Conservation (phyloP, 78 protist species). For the Anaeramoeba flamelloides region DNA sequence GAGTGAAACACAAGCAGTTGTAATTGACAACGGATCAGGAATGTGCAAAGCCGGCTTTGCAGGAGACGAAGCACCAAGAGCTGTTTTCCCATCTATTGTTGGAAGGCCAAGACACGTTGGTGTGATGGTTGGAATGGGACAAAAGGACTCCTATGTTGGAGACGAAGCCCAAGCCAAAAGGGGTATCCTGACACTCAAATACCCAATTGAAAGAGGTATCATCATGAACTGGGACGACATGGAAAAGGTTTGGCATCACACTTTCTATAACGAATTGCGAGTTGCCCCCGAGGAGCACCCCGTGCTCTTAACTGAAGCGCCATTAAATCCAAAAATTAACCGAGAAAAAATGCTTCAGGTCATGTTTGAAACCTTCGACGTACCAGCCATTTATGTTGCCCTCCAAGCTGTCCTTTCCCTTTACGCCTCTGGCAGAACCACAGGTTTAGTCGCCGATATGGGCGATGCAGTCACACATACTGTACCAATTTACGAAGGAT, state of each 20-base stretch:
- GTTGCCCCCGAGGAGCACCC: constrained; percentile 14
- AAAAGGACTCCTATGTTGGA: no score
- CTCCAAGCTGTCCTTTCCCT: constrained; percentile 19
- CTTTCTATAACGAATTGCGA: constrained; percentile 7
- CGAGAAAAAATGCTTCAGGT: constrained; percentile 12
- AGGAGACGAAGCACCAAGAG: no score
- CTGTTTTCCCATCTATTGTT: no score
- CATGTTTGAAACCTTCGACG: constrained; percentile 20
- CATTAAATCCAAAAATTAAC: not conserved
- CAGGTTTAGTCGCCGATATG: constrained; percentile 24
- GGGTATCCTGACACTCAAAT: no score
- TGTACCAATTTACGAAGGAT: constrained; percentile 17
- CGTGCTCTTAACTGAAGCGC: constrained; percentile 9
- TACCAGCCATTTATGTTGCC: constrained; percentile 25
- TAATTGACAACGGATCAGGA: no score
- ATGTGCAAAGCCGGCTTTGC: no score
- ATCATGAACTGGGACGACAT: constrained; percentile 10
- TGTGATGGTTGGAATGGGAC: no score
- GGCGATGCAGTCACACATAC: constrained; percentile 15
- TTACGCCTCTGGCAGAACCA: constrained; percentile 15
- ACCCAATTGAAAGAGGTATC: not conserved
- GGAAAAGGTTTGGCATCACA: constrained; percentile 15
- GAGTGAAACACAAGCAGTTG: no score
- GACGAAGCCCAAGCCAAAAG: no score
- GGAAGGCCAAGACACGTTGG: no score